These are phyloP conservation scores for Neltuma alba DNA, from an alignment of 306 rosid species.

Conservation along the genomic window DNA sequence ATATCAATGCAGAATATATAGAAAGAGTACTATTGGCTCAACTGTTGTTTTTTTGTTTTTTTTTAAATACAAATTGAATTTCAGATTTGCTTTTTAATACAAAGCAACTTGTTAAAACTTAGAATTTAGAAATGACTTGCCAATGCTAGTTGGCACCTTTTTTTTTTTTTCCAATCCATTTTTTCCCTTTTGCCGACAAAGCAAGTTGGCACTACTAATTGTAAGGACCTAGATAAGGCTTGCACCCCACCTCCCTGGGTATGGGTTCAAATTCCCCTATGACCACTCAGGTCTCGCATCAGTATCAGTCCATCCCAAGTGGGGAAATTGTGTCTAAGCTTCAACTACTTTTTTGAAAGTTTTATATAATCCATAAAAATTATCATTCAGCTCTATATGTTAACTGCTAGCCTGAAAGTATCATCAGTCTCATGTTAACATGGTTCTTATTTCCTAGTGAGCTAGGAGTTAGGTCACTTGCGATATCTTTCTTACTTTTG, in stretches of 20 bases:
- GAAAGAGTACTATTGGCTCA: background rate
- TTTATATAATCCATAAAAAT: background rate
- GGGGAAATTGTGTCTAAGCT: background rate
- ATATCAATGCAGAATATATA: background rate
- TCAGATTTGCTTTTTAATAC: background rate
- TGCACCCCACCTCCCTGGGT: no score
- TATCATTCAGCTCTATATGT: background rate
- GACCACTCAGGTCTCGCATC: background rate
- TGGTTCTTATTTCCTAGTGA: background rate
- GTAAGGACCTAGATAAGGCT: background rate
- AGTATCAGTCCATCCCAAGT: background rate
- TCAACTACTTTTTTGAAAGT: background rate
- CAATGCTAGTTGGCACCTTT: background rate
- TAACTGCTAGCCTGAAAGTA: background rate
- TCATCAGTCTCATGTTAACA: background rate
- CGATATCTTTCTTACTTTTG: slow-evolving; percentile 6
- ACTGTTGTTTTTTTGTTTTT: background rate
- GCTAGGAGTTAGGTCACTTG: background rate
- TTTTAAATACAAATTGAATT: background rate
- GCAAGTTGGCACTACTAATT: background rate
- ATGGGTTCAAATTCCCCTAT: no score
- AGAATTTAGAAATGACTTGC: slow-evolving; percentile 16
- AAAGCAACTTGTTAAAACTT: slow-evolving; percentile 20
- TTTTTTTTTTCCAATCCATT: no score
- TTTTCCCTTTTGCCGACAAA: no score